A percentile compares a stretch with the other conserved stretches of the same genome.
Conservation (phyloP, 2,329 filamentous ascomycete genomes). For the Stachybotrys elegans region DNA sequence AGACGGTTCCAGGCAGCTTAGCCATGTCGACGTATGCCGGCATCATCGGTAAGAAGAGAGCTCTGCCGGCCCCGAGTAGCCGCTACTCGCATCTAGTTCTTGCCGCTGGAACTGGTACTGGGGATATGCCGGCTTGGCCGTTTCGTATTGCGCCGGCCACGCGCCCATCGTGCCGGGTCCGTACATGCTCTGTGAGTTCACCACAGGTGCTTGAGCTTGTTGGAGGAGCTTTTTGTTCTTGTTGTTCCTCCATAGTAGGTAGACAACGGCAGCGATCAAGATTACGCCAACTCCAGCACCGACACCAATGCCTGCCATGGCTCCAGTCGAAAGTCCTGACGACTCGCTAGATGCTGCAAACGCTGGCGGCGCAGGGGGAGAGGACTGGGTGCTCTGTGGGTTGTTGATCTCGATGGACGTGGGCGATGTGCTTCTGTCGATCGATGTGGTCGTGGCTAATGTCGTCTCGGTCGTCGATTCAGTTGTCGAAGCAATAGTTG, state of each 20-base stretch:
- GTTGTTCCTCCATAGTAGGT: neutral
- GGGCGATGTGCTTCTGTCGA: neutral
- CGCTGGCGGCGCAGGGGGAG: no score
- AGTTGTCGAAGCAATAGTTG: constrained; percentile 1
- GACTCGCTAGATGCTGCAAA: neutral
- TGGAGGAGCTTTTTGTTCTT: neutral
- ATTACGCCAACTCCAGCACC: neutral
- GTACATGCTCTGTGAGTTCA: no score
- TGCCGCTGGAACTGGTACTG: no score
- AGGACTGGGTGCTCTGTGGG: constrained; percentile 52
- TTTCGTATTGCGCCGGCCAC: no score
- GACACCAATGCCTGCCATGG: constrained; percentile 1
- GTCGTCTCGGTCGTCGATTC: constrained; percentile 2
- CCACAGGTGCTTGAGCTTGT: no score
- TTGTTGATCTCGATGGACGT: constrained; percentile 14
- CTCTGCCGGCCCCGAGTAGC: no score
- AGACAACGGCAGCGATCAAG: neutral
- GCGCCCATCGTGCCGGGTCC: no score
- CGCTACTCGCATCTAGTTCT: no score
- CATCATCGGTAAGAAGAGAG: no score
- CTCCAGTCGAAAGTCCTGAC: neutral
- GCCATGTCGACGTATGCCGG: no score
- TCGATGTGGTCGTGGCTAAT: constrained; percentile 2
- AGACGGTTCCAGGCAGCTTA: no score
- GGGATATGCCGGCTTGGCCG: no score